These are phyloP conservation scores for Celoporthe dispersa DNA, from an alignment of 2,329 filamentous ascomycete genomes.

Conservation along the genomic window DNA sequence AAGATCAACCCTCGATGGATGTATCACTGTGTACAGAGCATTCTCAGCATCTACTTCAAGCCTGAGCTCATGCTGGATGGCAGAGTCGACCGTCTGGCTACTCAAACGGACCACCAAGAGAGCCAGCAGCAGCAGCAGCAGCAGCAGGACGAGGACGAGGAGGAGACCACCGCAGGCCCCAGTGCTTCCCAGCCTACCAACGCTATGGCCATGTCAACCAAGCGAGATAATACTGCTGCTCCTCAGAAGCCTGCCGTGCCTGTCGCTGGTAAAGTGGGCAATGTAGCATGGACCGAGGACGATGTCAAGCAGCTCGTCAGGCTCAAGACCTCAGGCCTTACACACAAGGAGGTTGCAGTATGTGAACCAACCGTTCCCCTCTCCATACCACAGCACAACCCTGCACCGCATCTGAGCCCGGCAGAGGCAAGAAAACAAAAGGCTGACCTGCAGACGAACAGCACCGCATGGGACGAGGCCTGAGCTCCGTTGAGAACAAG, in stretches of 20 bases:
- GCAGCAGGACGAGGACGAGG: neutral
- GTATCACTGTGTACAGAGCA: slow-evolving; percentile 16
- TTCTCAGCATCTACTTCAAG: slow-evolving; percentile 4
- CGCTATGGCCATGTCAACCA: neutral
- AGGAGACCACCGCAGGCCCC: no score
- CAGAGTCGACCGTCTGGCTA: neutral
- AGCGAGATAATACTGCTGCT: neutral
- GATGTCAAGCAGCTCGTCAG: slow-evolving; percentile 16
- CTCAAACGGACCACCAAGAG: neutral
- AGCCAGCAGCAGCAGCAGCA: neutral
- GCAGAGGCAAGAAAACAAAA: no score
- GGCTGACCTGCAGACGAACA: neutral
- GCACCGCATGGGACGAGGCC: slow-evolving; percentile 15
- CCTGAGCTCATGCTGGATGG: slow-evolving; percentile 11
- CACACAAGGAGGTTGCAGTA: slow-evolving; percentile 15
- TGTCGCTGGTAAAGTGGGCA: neutral
- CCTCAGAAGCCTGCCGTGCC: neutral
- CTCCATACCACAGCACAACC: neutral
- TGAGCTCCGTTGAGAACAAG: slow-evolving; percentile 26
- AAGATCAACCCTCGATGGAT: slow-evolving; percentile 10
- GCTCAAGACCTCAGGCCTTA: slow-evolving; percentile 7
- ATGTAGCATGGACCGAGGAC: slow-evolving; percentile 15
- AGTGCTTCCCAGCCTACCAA: neutral
- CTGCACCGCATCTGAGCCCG: no score
- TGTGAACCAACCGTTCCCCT: neutral